phyloP scores from a whole-genome alignment of 1,284 basidiomycete genomes.

The Termitomyces sp. region DNA sequence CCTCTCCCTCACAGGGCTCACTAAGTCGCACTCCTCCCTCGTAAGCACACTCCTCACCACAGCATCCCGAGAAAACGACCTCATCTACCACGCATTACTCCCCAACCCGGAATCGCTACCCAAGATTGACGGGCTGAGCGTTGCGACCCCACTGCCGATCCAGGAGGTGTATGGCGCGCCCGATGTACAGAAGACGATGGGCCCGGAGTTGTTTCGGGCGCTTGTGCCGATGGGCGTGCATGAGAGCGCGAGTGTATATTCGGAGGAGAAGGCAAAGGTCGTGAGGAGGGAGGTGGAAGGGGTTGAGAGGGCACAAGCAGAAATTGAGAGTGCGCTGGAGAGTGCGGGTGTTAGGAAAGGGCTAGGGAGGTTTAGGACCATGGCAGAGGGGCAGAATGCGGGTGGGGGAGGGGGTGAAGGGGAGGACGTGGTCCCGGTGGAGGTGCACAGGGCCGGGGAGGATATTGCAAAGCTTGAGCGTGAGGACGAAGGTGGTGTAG shows the following conservation, averaged over 20 bases:
- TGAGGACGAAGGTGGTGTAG: slow-evolving; percentile 46
- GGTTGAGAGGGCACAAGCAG: slow-evolving; percentile 78
- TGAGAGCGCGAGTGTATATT: slow-evolving; percentile 94
- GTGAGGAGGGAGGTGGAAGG: slow-evolving; percentile 87
- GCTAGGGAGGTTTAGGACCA: slow-evolving; percentile 71
- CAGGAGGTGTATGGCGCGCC: slow-evolving; percentile 91
- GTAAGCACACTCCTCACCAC: slow-evolving; percentile 74
- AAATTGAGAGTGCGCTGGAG: slow-evolving; percentile 78
- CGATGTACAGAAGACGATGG: slow-evolving; percentile 94
- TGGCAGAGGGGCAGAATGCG: slow-evolving; percentile 78
- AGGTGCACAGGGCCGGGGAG: slow-evolving; percentile 69
- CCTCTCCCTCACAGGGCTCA: slow-evolving; percentile 72
- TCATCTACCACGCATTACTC: slow-evolving; percentile 96
- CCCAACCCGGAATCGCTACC: slow-evolving; percentile 81
- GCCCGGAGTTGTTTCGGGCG: slow-evolving; percentile 84
- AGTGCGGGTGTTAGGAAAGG: slow-evolving; percentile 78
- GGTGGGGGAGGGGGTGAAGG: slow-evolving; percentile 62
- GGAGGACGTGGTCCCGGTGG: slow-evolving; percentile 29
- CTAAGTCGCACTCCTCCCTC: slow-evolving; percentile 78
- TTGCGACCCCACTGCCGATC: slow-evolving; percentile 82
- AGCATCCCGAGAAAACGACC: slow-evolving; percentile 88
- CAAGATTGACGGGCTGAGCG: slow-evolving; percentile 71
- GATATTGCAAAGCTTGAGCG: slow-evolving; percentile 62
- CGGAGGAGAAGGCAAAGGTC: slow-evolving; percentile 98
- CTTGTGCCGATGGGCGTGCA: slow-evolving; percentile 94